Evolutionary conservation across 2,329 filamentous ascomycete genomes (phyloP).

Genomic region (Claviceps fusiformis): DNA sequence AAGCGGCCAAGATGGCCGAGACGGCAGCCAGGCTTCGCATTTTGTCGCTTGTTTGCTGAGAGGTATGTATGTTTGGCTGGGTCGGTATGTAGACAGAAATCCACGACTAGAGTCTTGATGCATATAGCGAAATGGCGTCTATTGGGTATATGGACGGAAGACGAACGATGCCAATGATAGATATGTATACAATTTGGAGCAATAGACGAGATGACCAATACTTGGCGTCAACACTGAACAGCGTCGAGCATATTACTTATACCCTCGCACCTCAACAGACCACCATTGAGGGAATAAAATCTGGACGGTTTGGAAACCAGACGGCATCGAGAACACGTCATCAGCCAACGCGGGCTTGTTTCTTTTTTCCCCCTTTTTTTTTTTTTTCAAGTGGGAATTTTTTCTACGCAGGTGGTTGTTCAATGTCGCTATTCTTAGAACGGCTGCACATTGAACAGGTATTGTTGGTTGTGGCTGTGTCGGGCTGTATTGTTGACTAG

Average conservation of each 20-base stretch:
- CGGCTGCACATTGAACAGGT: neutral
- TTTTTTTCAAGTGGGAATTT: neutral
- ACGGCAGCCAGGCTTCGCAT: conserved; percentile 10
- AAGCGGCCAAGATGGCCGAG: conserved; percentile 8
- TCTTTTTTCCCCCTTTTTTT: neutral
- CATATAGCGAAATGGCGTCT: neutral
- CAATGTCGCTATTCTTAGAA: conserved; percentile 5
- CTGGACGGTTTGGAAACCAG: neutral
- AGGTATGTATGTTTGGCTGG: neutral
- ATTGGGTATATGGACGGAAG: neutral
- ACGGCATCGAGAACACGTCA: conserved; percentile 1
- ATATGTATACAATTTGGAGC: neutral
- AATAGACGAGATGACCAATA: neutral
- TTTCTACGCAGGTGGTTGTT: neutral
- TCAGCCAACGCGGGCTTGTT: neutral
- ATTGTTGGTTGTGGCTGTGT: conserved; percentile 1
- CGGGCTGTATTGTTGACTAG: neutral
- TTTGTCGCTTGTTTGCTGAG: conserved; percentile 1
- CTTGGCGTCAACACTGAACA: neutral
- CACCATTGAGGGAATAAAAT: neutral
- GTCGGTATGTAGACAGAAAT: neutral
- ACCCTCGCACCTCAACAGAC: neutral
- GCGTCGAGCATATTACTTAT: conserved; percentile 2
- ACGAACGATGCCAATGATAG: neutral
- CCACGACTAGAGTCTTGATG: neutral